Base-by-base conservation (phyloP, 768 basidiomycete genomes). In the Leucosporidium scottii region DNA sequence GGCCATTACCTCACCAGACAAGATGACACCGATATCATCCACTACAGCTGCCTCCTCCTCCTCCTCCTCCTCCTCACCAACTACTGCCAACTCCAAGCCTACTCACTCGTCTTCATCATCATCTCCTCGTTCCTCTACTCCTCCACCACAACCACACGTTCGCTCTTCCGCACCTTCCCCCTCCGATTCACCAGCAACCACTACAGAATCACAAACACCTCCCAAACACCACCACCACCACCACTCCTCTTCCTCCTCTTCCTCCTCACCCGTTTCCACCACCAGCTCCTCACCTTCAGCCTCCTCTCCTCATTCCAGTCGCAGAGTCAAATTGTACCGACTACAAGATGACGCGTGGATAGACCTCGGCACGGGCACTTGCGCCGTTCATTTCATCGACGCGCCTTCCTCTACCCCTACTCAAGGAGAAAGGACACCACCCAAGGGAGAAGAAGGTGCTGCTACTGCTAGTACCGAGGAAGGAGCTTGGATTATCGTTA, bases 361-460 rank as follows among this genome's bases (percentile, higher is more conserved):
- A 64, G 96, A 99, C 82, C 87, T 92, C 77, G 96, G 96, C 57
- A 99, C 96, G 23, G 96, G 96, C 1, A 90, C 93, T 77, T 96
- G 93, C 78, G 90, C 60, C 27, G 74, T 25, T 3, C 39, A 61
- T 28, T 30, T 55, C 48, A 36, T 50, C 30, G 61, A 60, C 5
- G 55, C 23, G 1, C 23, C 28, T 34, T n/a, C 5, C 62, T 18
- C 31, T 6, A 44, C 25, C 25, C 4, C 18, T 8, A 27, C 34
- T 3, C 44, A 25, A 10, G 65, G 49, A 31, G 34, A 58, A 23
- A 34, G 51, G 20, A 44, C 39, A 12, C 39, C 39, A 15, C 39
- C 39, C 8, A 44, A 44, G 15, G 39, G 39, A 34, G 34, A 10
- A 34, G 34, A 4, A 34, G n/a, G n/a, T n/a, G n/a, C n/a, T n/a